Conservation (phyloP, 495 filamentous ascomycete genomes). For the Hypoxylon lienhwacheense region DNA sequence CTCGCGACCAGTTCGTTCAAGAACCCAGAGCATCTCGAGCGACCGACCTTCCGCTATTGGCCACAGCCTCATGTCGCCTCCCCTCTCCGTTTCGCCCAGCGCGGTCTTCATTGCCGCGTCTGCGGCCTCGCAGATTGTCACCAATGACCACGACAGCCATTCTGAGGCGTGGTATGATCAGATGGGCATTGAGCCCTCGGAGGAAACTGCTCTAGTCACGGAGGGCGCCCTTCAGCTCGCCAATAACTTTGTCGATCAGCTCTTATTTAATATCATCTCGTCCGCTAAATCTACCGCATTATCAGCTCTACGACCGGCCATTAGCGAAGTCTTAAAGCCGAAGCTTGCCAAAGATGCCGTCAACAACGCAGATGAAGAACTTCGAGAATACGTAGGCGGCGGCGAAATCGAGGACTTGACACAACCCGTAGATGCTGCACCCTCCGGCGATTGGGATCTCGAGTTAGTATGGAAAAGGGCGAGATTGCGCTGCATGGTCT, state of each 20-base stretch:
- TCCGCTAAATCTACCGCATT: constrained; percentile 81
- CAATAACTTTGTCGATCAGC: constrained; percentile 92
- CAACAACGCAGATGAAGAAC: constrained; percentile 83
- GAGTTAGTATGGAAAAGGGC: constrained; percentile 89
- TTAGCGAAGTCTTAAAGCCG: constrained; percentile 84
- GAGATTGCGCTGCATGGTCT: constrained; percentile 94
- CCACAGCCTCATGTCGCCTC: constrained; percentile 60
- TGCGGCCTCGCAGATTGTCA: constrained; percentile 89
- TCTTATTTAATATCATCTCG: constrained; percentile 84
- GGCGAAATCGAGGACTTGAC: constrained; percentile 69
- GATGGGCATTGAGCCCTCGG: constrained; percentile 62
- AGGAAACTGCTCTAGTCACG: constrained; percentile 72
- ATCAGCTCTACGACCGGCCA: constrained; percentile 73
- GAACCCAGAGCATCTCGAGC: constrained; percentile 58
- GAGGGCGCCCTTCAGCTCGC: constrained; percentile 73
- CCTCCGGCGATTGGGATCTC: constrained; percentile 72
- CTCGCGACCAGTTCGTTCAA: constrained; percentile 44
- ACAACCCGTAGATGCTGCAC: constrained; percentile 56
- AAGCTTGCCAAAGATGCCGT: constrained; percentile 87
- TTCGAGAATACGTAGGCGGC: constrained; percentile 82
- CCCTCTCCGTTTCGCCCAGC: constrained; percentile 68
- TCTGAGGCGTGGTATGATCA: constrained; percentile 66
- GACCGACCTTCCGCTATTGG: constrained; percentile 55
- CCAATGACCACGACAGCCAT: constrained; percentile 78
- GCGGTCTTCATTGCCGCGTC: constrained; percentile 87